phyloP scores from a whole-genome alignment of 2,329 filamentous ascomycete species.

The Penicillium oxalicum region DNA sequence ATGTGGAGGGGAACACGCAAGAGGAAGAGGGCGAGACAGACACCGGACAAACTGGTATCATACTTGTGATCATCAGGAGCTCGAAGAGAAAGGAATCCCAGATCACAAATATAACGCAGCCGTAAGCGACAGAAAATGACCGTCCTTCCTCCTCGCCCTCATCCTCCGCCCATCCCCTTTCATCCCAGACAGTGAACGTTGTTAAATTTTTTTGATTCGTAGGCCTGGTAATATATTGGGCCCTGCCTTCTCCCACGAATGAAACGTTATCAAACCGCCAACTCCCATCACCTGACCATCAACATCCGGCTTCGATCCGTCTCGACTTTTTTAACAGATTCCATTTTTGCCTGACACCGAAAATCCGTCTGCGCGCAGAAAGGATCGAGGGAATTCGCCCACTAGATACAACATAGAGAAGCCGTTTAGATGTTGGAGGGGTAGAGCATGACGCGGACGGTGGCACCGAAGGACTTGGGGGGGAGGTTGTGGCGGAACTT shows the following conservation, averaged over 20 bases:
- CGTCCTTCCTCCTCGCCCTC: neutral
- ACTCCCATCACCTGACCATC: slow-evolving; percentile 34
- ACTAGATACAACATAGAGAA: slow-evolving; percentile 33
- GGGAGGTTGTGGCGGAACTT: slow-evolving; percentile 96
- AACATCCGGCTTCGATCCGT: slow-evolving; percentile 32
- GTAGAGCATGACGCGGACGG: slow-evolving; percentile 96
- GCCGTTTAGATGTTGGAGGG: slow-evolving; percentile 85
- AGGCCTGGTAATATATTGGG: slow-evolving; percentile 25
- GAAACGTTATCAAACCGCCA: slow-evolving; percentile 35
- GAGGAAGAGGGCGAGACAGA: neutral
- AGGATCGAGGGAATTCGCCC: slow-evolving; percentile 30
- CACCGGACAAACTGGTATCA: neutral
- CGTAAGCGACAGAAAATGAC: neutral
- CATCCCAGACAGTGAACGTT: slow-evolving; percentile 20
- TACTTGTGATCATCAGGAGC: neutral
- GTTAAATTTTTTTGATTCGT: slow-evolving; percentile 35
- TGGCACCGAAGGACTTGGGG: slow-evolving; percentile 92
- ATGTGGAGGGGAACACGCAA: neutral
- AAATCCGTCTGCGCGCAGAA: slow-evolving; percentile 31
- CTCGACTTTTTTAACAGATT: slow-evolving; percentile 24
- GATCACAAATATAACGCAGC: neutral
- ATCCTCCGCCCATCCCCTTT: neutral
- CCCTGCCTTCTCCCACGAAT: slow-evolving; percentile 37
- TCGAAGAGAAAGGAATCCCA: neutral
- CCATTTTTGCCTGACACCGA: slow-evolving; percentile 25